Evolutionary conservation across 1,284 basidiomycete genomes (phyloP), one percentile per base, ranked within the genome.

Genomic region (Trametes polyzona): DNA sequence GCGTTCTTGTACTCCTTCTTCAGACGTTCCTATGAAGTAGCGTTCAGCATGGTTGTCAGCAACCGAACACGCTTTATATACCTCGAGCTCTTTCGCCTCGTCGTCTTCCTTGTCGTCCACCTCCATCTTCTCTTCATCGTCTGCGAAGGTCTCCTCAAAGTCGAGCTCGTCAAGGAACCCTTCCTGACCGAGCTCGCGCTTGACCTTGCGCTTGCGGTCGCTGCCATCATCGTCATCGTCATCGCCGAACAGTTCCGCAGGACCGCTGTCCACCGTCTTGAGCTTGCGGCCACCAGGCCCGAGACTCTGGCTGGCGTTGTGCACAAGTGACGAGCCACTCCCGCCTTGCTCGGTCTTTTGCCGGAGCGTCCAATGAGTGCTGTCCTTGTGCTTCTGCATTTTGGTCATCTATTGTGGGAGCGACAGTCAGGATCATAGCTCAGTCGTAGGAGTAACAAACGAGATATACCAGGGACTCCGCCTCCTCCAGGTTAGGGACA

Each of bases 51-150:
- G 37, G 30, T 16, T 17, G 54, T 24, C 32, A 37, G 19, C 29
- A 21, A 10, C 23, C 42, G 46, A 37, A 30, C 21, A 29, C 24
- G 26, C 17, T 16, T 19, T 39, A 71, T 52, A 10, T n/a, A 89
- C 92, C 80, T 93, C 92, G n/a, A 89, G 77, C 70, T 95, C 92
- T 69, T 91, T 94, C 35, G 87, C 82, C 68, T 93, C 90, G 55
- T 93, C 90, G 58, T 95, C 93, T 46, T 93, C 86, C 52, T 78
- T 76, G 27, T 86, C 85, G 55, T 91, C 88, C 19, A 81, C 77
- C 40, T 86, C 80, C 70, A 86, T 81, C 69, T 84, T 86, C 69
- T 95, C 93, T 49, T 95, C 93, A 62, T 95, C 93, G 65, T 95
- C 93, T 19, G 88, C 88, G 67, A 93, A 90, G 17, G 90, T 88